These are phyloP conservation scores for Umbelopsis sp. DNA, from an alignment of 371 early-diverging fungal species.

Conservation along the genomic window DNA sequence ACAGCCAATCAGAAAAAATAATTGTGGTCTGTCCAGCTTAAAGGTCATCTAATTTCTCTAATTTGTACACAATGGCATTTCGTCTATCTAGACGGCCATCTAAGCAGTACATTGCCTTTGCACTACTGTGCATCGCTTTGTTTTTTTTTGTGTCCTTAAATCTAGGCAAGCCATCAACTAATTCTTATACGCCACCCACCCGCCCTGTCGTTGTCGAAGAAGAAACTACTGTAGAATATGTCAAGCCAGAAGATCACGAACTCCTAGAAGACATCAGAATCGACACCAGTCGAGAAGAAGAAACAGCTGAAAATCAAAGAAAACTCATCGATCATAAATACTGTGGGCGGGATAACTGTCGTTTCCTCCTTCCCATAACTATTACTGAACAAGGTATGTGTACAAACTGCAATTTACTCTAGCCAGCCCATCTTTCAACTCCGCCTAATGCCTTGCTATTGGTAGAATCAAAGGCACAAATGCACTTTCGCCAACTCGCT, in stretches of 20 bases:
- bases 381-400: constrained; percentile 28
- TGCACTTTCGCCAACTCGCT: constrained; percentile 42
- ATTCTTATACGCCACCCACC: not conserved
- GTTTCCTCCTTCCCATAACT: constrained; percentile 35
- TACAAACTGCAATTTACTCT: not conserved
- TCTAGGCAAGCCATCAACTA: not conserved
- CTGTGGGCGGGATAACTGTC: constrained; percentile 36
- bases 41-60: not conserved
- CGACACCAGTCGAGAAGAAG: constrained; percentile 11
- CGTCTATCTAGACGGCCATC: constrained; percentile 8
- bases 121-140: not conserved
- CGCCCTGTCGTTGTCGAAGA: not conserved
- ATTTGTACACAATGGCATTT: constrained; percentile 15
- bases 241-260: constrained; percentile 6
- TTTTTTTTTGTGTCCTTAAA: not conserved
- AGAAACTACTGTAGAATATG: not conserved
- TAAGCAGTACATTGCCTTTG: constrained; percentile 1
- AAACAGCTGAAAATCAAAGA: constrained; percentile 12
- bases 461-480: constrained; percentile 45
- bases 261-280: constrained; percentile 1
- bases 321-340: constrained; percentile 38
- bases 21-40: not conserved
- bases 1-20: not conserved
- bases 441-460: not conserved
- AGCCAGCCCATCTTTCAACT: not conserved